phyloP scores from a whole-genome alignment of 2,329 filamentous ascomycete species.

The Ascochyta fabae region DNA sequence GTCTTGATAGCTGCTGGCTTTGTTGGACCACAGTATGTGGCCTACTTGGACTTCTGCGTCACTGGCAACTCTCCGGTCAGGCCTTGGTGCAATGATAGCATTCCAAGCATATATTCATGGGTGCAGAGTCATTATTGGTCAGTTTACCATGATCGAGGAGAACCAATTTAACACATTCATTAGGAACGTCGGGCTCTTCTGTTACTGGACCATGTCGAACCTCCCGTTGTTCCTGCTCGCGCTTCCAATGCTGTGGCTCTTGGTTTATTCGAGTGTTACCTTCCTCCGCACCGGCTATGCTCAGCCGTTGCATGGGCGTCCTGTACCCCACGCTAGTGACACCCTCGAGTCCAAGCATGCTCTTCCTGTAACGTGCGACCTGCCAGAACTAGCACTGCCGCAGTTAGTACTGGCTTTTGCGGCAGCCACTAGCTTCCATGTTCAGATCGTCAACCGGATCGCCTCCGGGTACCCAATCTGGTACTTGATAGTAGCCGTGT shows the following conservation, averaged over 20 bases:
- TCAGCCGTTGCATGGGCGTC: conserved; percentile 40
- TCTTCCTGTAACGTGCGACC: conserved; percentile 13
- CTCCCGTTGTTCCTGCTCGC: conserved; percentile 87
- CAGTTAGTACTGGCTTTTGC: conserved; percentile 75
- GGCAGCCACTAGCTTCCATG: conserved; percentile 82
- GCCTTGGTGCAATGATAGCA: conserved; percentile 74
- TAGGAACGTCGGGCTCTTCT: conserved; percentile 86
- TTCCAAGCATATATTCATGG: conserved; percentile 90
- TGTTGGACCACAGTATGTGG: conserved; percentile 73
- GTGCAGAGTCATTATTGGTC: conserved; percentile 93
- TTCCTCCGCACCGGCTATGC: conserved; percentile 52
- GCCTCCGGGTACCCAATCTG: conserved; percentile 88
- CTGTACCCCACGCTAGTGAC: conserved; percentile 23
- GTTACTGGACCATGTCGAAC: conserved; percentile 89
- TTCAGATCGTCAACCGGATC: conserved; percentile 91
- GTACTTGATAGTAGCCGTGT: conserved; percentile 78
- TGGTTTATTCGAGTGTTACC: conserved; percentile 63
- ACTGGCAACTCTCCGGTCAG: conserved; percentile 41
- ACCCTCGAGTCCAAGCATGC: conserved; percentile 11
- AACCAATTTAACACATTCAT: conserved; percentile 11
- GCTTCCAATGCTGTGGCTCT: conserved; percentile 73
- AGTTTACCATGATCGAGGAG: conserved; percentile 33
- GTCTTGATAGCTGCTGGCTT: conserved; percentile 71
- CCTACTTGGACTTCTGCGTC: conserved; percentile 70
- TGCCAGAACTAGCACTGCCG: conserved; percentile 65